Evolutionary conservation across 371 early-diverging fungal genomes (phyloP), one percentile per base, ranked within the genome.

Genomic region (Apophysomyces variabilis): DNA sequence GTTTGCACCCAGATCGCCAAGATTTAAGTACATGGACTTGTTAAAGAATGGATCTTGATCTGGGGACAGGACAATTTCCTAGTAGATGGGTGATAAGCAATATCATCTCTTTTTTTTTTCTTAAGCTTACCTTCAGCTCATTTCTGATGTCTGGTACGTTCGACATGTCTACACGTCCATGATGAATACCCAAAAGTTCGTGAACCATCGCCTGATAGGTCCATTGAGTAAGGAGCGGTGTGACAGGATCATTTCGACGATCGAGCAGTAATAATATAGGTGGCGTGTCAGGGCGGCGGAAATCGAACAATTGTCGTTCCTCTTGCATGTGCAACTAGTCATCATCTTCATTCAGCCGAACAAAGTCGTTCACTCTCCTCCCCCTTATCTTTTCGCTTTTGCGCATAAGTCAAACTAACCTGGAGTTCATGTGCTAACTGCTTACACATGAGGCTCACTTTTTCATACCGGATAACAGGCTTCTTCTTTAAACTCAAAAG

Each of bases 161-260:
- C 3, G 93, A 86, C 75, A 99, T 82, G 68, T 95, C 95, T 0
- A 99, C 97, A 44, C 98, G 80, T 38, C 98, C 97, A 74, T 99
- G 96, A 64, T 87, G 85, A 68, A 99, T 97, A 0, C 97, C 96
- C 59, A 99, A 84, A 66, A 98, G 78, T 68, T 99, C 99, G 76
- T 98, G 95, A 4, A 99, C 94, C 96, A 99, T 96, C 4, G 99
- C 95, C 70, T 99, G 99, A 73, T 99, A 99, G 8, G 97, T 97
- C 99, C 99, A 99, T 68, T 97, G 98, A 13, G 91, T 89, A 26
- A 99, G 82, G 14, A 99, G 80, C 1, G 99, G 99, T 0, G 99
- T 99, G 4, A 99, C 91, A 1, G 99, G 95, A 75, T 99, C 99
- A 71, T 95, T 94, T 36, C 92, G 83, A 58, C 99, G 90, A 73